A percentile compares a stretch with the other conserved stretches of the same genome.
phyloP scores from a whole-genome alignment of 1,284 basidiomycete genomes.

The Phellopilus nigrolimitatus region DNA sequence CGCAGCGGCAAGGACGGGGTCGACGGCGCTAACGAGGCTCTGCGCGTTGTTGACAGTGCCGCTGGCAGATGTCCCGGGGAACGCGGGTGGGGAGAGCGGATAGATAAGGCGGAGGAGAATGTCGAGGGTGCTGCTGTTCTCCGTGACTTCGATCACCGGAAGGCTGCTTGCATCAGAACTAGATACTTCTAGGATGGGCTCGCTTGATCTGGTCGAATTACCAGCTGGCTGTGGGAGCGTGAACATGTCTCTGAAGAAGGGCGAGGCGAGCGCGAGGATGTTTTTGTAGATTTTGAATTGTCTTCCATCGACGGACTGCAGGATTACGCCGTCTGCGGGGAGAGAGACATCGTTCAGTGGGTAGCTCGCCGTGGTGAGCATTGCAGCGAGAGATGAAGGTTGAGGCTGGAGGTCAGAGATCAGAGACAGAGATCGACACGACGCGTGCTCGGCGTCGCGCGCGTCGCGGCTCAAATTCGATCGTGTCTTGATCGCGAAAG shows the following conservation, averaged over 20 bases:
- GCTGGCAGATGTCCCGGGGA: background rate
- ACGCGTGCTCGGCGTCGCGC: background rate
- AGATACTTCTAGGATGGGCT: too few species aligned
- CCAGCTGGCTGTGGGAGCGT: slow-evolving; percentile 21
- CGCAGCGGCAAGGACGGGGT: slow-evolving; percentile 30
- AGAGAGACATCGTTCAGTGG: slow-evolving; percentile 7
- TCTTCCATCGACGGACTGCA: slow-evolving; percentile 22
- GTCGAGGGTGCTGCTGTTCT: slow-evolving; percentile 40
- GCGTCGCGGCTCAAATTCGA: background rate
- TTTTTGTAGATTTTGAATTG: slow-evolving; percentile 25
- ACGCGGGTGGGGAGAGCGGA: slow-evolving; percentile 30
- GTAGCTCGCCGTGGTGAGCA: background rate
- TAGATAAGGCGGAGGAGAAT: slow-evolving; percentile 50
- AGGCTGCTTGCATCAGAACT: slow-evolving; percentile 21
- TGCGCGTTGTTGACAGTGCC: slow-evolving; percentile 1
- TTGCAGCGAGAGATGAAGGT: slow-evolving; percentile 2
- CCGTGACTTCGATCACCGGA: slow-evolving; percentile 52
- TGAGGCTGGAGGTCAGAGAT: background rate
- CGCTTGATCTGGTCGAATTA: background rate
- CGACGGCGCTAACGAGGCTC: slow-evolving; percentile 2
- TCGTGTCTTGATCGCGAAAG: too few species aligned
- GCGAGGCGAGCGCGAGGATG: slow-evolving; percentile 24
- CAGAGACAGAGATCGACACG: background rate
- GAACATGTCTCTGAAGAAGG: slow-evolving; percentile 28
- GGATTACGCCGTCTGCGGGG: slow-evolving; percentile 18